Conservation (phyloP, 139 green algal species). For the Auxenochlorella protothecoides region DNA sequence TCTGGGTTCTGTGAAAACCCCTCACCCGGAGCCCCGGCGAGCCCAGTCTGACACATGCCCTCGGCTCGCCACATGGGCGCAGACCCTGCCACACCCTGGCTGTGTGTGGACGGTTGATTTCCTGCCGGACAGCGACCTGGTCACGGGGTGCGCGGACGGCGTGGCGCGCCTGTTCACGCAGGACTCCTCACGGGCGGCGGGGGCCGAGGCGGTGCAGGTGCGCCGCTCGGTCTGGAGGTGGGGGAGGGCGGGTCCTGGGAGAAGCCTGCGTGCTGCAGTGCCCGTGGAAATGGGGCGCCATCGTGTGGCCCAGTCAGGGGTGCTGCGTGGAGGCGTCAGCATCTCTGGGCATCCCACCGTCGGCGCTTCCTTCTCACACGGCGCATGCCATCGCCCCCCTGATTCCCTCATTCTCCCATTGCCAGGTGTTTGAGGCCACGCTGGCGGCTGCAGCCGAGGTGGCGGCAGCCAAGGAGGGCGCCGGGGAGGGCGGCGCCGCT, state of each 20-base stretch:
- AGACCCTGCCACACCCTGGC: not conserved
- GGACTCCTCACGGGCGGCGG: constrained; percentile 17
- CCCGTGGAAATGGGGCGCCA: not conserved
- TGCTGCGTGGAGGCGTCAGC: too few relatives aligned
- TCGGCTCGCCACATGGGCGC: too few relatives aligned
- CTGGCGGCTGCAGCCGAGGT: constrained; percentile 10
- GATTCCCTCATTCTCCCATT: not conserved
- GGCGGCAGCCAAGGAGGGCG: constrained; percentile 7
- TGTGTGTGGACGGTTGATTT: constrained; percentile 48
- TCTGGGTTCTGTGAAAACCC: too few relatives aligned
- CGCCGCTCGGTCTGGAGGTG: not conserved
- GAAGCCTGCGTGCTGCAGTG: not conserved
- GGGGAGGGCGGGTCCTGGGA: not conserved
- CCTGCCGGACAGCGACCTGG: constrained; percentile 56
- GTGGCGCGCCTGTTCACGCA: constrained; percentile 65
- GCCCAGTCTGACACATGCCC: too few relatives aligned
- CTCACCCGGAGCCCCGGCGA: too few relatives aligned
- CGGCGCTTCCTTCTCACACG: too few relatives aligned
- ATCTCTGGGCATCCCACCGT: too few relatives aligned
- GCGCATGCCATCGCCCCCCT: not conserved
- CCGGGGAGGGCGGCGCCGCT: constrained; percentile 5
- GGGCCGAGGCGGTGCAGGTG: constrained; percentile 22
- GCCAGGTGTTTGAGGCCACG: constrained; percentile 15
- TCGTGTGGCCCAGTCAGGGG: not conserved
- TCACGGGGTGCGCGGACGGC: constrained; percentile 76